A percentile compares a stretch with the other conserved stretches of the same genome.
These are phyloP conservation scores for Phytopythium mirpurense DNA, from an alignment of 352 stramenopile genomes.

Conservation along the genomic window DNA sequence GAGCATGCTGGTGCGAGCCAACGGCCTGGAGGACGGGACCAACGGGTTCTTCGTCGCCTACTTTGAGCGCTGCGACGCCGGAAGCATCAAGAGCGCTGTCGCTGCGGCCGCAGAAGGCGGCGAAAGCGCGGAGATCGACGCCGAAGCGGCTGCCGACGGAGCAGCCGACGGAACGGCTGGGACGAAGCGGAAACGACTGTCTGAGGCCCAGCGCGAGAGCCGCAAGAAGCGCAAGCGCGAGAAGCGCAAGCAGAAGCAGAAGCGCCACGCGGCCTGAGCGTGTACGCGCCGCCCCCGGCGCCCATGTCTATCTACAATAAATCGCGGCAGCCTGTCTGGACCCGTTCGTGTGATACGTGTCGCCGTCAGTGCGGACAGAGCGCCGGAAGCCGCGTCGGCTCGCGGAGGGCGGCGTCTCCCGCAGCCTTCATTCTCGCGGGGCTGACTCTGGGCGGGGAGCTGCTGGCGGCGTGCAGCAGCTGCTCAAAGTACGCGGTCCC, in stretches of 20 bases:
- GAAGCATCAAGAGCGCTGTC: not conserved
- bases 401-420: not conserved
- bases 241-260: constrained; percentile 45
- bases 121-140: constrained; percentile 4
- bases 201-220: constrained; percentile 57
- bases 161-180: constrained; percentile 1
- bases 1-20: constrained; percentile 86
- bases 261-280: constrained; percentile 7
- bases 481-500: constrained; percentile 39
- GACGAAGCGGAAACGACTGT: constrained; percentile 63
- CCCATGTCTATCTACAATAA: not conserved
- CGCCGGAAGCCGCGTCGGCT: not conserved
- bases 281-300: too few species aligned
- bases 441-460: not conserved
- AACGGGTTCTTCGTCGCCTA: constrained; percentile 98
- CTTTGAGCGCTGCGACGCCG: constrained; percentile 74
- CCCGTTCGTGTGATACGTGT: too few species aligned
- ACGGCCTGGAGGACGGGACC: constrained; percentile 90
- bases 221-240: constrained; percentile 72
- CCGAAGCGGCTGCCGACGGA: not conserved
- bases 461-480: constrained; percentile 14
- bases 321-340: not conserved
- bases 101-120: not conserved
- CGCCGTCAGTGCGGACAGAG: not conserved
- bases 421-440: not conserved